phyloP scores from a whole-genome alignment of 306 rosid species.

The Citrullus mucosospermus region DNA sequence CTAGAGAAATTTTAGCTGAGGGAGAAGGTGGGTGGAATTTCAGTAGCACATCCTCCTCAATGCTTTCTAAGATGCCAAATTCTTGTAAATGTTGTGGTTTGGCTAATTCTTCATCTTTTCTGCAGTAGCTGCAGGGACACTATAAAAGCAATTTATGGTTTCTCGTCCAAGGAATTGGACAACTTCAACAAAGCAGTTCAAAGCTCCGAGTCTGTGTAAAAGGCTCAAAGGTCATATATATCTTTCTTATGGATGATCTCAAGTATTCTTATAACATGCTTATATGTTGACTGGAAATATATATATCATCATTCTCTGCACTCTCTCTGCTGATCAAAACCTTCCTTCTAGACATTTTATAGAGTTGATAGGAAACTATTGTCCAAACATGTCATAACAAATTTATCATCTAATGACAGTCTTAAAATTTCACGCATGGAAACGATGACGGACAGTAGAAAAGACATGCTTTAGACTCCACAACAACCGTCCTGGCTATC shows the following conservation, averaged over 20 bases:
- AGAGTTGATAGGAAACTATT: neutral
- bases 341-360: neutral
- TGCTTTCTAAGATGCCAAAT: neutral
- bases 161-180: constrained; percentile 53
- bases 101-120: constrained; percentile 1
- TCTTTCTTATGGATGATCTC: neutral
- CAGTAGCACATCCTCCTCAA: neutral
- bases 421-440: too few species aligned
- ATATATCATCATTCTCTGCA: neutral
- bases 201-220: constrained; percentile 20
- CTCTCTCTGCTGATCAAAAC: neutral
- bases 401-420: too few species aligned
- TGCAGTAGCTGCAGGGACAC: constrained; percentile 75
- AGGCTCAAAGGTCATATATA: neutral
- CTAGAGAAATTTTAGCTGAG: too few species aligned
- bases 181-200: constrained; percentile 41
- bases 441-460: too few species aligned
- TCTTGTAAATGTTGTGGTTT: neutral
- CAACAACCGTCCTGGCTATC: too few species aligned
- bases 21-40: too few species aligned
- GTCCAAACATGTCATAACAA: neutral
- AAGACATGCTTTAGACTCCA: too few species aligned
- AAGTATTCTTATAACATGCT: neutral
- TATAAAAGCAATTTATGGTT: constrained; percentile 62
- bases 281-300: neutral